Conservation (phyloP, 163 green algal species). For the Prototheca cutis region DNA sequence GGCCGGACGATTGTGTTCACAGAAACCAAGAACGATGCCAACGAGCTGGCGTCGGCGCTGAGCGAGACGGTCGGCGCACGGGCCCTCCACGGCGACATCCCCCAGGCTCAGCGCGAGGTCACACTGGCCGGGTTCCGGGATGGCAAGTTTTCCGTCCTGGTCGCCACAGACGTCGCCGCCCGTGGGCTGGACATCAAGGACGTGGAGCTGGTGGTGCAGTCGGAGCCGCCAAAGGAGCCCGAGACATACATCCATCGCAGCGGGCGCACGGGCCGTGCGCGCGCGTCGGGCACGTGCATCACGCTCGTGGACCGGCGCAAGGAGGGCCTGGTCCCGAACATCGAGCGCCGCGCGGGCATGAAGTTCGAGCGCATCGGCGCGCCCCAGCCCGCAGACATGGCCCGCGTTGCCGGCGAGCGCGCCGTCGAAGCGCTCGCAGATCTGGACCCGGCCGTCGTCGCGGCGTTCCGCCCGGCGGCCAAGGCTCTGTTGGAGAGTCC, state of each 20-base stretch:
- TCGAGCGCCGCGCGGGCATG: constrained; percentile 58
- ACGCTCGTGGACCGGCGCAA: constrained; percentile 76
- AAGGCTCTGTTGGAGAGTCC: constrained; percentile 41
- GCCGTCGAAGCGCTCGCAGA: constrained; percentile 32
- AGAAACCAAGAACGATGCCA: constrained; percentile 91
- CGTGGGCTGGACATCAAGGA: constrained; percentile 91
- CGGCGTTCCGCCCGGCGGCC: constrained; percentile 63
- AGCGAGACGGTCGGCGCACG: constrained; percentile 38
- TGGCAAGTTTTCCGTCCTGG: constrained; percentile 82
- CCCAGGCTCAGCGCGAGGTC: constrained; percentile 53
- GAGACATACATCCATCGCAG: constrained; percentile 70
- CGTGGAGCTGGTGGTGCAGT: constrained; percentile 91
- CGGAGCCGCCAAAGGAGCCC: constrained; percentile 65
- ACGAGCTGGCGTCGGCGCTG: constrained; percentile 62
- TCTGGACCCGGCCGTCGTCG: constrained; percentile 49
- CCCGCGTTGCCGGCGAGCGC: constrained; percentile 27
- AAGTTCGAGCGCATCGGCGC: constrained; percentile 86
- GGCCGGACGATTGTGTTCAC: constrained; percentile 93
- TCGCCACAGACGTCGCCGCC: constrained; percentile 96
- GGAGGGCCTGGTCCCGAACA: constrained; percentile 79
- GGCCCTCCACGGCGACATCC: constrained; percentile 89
- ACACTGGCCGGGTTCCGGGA: constrained; percentile 65
- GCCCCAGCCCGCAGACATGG: constrained; percentile 89
- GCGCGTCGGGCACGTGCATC: constrained; percentile 73
- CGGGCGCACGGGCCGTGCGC: constrained; percentile 63